phyloP scores from a whole-genome alignment of 2,329 filamentous ascomycete species.

The Nothophaeocryptopus gaeumannii region DNA sequence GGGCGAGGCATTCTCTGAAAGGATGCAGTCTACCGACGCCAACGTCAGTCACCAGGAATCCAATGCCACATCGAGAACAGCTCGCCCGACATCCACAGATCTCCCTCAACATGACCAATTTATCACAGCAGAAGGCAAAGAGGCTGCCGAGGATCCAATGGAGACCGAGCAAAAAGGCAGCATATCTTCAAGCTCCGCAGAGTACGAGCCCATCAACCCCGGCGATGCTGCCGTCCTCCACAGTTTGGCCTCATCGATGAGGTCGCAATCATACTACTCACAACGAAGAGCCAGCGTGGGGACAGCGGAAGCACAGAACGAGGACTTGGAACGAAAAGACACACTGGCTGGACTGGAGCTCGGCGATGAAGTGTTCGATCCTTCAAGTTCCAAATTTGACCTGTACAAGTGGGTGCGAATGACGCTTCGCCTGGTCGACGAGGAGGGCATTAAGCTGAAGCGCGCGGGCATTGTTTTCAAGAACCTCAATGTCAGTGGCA shows the following conservation, averaged over 20 bases:
- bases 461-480: slow-evolving; percentile 62
- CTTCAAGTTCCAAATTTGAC: slow-evolving; percentile 51
- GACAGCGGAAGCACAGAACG: slow-evolving; percentile 8
- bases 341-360: slow-evolving; percentile 40
- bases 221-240: slow-evolving; percentile 20
- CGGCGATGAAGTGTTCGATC: slow-evolving; percentile 53
- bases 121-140: slow-evolving; percentile 29
- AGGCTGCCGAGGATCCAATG: slow-evolving; percentile 25
- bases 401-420: slow-evolving; percentile 53
- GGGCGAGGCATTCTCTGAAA: slow-evolving; percentile 15
- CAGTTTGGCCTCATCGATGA: slow-evolving; percentile 21
- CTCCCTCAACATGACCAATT: slow-evolving; percentile 17
- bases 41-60: slow-evolving; percentile 13
- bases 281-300: slow-evolving; percentile 11
- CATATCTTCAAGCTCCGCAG: slow-evolving; percentile 3
- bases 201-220: slow-evolving; percentile 20
- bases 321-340: slow-evolving; percentile 24
- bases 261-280: slow-evolving; percentile 23
- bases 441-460: slow-evolving; percentile 54
- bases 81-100: not conserved
- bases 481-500: slow-evolving; percentile 64
- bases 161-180: slow-evolving; percentile 16
- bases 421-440: slow-evolving; percentile 51
- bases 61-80: slow-evolving; percentile 8
- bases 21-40: slow-evolving; percentile 15